A percentile compares a stretch with the other conserved stretches of the same genome.
Evolutionary conservation across 2,329 filamentous ascomycete genomes (phyloP).

Genomic region (Ceratocystis cacaofunesta): DNA sequence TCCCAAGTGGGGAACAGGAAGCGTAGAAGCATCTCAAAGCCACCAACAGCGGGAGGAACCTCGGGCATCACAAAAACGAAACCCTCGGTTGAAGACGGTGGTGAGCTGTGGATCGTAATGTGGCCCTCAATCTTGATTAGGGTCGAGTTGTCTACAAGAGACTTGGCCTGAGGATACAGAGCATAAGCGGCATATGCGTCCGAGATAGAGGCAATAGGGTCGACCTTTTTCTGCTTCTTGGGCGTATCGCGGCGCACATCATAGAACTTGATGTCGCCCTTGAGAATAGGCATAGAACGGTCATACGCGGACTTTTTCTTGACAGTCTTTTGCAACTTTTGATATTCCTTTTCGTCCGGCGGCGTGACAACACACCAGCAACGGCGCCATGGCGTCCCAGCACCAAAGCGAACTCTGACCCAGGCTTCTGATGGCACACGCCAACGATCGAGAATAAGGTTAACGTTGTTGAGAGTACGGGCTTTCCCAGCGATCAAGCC

Average conservation of each 20-base stretch:
- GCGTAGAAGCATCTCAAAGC: constrained; percentile 88
- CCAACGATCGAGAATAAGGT: constrained; percentile 69
- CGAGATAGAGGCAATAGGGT: constrained; percentile 79
- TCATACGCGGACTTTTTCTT: constrained; percentile 78
- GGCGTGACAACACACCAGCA: constrained; percentile 94
- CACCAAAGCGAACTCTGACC: constrained; percentile 88
- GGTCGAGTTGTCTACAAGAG: constrained; percentile 85
- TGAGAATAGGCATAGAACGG: constrained; percentile 52
- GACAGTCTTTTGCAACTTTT: constrained; percentile 66
- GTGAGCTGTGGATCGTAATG: constrained; percentile 71
- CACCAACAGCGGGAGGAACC: constrained; percentile 74
- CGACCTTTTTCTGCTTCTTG: constrained; percentile 82
- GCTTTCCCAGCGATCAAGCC: constrained; percentile 92
- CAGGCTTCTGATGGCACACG: constrained; percentile 73
- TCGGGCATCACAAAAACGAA: constrained; percentile 99
- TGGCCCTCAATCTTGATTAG: constrained; percentile 85
- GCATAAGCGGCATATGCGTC: constrained; percentile 88
- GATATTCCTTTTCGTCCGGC: constrained; percentile 82
- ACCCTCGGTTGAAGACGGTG: constrained; percentile 67
- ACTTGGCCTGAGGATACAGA: constrained; percentile 88
- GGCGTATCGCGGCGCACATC: constrained; percentile 60
- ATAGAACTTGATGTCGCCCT: constrained; percentile 89
- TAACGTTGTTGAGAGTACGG: constrained; percentile 77
- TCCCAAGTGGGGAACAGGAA: constrained; percentile 92
- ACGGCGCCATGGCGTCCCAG: constrained; percentile 86